Evolutionary conservation across 345 rosid species (phyloP).

Genomic region (Raphanus sativus): DNA sequence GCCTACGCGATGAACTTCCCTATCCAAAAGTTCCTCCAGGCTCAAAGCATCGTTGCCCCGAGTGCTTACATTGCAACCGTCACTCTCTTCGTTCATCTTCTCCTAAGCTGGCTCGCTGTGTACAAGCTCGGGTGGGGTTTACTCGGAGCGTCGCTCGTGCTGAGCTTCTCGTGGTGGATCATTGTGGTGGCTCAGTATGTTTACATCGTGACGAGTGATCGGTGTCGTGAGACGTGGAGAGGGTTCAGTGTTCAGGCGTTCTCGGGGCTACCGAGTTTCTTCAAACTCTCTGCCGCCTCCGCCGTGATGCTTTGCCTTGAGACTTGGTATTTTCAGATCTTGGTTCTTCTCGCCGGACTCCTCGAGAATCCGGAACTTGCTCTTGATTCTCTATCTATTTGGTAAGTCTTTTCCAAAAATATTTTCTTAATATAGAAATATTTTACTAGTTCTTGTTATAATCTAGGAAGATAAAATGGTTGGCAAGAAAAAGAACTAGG

Average conservation of each 20-base stretch:
- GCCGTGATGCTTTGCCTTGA: conserved; percentile 65
- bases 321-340: conserved; percentile 54
- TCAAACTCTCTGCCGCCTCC: conserved; percentile 55
- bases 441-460: neutral
- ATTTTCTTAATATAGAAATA: neutral
- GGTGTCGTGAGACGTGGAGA: conserved; percentile 48
- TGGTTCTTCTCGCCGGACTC: conserved; percentile 54
- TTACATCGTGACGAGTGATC: conserved; percentile 44
- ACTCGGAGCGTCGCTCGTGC: conserved; percentile 49
- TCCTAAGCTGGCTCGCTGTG: conserved; percentile 45
- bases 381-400: conserved; percentile 37
- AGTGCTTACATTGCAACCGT: conserved; percentile 54
- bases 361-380: conserved; percentile 54
- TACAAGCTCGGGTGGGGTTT: conserved; percentile 44
- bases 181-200: conserved; percentile 48
- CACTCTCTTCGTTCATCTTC: conserved; percentile 42
- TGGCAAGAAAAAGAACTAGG: neutral
- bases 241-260: conserved; percentile 52
- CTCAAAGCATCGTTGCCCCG: conserved; percentile 59
- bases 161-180: conserved; percentile 62
- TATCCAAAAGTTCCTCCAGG: conserved; percentile 56
- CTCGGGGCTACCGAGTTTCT: conserved; percentile 42
- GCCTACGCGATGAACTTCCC: conserved; percentile 60
- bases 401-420: conserved; percentile 10
- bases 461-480: neutral